Percentiles rank a stretch among this genome's conserved stretches.
Evolutionary conservation across 768 basidiomycete species (phyloP).

Genomic region (Gymnopilus dilepis): DNA sequence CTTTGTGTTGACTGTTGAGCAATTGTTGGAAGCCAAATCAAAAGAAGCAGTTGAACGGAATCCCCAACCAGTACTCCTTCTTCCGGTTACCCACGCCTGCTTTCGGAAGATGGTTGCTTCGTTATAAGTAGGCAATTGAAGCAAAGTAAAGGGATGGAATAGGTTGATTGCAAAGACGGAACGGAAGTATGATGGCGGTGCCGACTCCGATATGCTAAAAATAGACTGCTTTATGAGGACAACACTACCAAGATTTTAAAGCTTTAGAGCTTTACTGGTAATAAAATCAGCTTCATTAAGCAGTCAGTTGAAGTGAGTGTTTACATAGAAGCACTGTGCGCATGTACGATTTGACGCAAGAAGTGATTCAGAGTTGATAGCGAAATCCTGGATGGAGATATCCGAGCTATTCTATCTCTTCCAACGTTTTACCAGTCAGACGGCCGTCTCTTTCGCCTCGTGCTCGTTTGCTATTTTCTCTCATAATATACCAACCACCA

Average conservation of each 20-base stretch:
- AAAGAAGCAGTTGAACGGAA: background rate
- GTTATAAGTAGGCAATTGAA: background rate
- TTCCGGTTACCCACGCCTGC: background rate
- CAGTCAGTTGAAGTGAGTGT: too few relatives aligned
- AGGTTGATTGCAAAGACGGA: background rate
- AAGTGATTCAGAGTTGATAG: too few relatives aligned
- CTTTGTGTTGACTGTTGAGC: background rate
- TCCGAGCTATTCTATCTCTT: slow-evolving; percentile 46
- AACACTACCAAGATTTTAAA: too few relatives aligned
- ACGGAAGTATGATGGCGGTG: background rate
- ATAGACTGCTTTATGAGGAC: background rate
- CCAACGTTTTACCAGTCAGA: slow-evolving; percentile 40
- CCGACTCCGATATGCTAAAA: slow-evolving; percentile 4
- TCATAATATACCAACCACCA: slow-evolving; percentile 40
- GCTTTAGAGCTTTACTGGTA: too few relatives aligned
- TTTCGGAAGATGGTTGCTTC: background rate
- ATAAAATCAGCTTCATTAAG: too few relatives aligned
- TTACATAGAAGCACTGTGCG: too few relatives aligned
- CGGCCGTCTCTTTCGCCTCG: slow-evolving; percentile 48
- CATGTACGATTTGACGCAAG: too few relatives aligned
- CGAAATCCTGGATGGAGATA: slow-evolving; percentile 51
- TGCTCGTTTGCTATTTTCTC: slow-evolving; percentile 49
- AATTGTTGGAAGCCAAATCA: background rate
- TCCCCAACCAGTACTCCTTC: background rate
- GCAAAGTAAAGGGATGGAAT: too few relatives aligned